Evolutionary conservation across 2,329 filamentous ascomycete genomes (phyloP).

Genomic region (Colletotrichum truncatum): DNA sequence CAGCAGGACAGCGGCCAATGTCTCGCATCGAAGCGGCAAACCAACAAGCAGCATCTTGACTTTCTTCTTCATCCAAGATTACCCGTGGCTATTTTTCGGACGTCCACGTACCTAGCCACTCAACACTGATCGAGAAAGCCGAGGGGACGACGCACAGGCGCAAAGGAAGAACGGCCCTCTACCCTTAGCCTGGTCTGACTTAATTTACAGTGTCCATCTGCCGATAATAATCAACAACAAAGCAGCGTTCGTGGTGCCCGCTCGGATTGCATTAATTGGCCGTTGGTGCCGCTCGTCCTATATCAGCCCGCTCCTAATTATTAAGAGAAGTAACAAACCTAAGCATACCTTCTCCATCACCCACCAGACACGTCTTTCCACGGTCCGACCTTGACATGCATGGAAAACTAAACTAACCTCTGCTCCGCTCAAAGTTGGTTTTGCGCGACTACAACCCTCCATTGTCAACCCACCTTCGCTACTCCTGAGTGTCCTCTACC

Average conservation of each 20-base stretch:
- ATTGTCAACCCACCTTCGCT: not conserved
- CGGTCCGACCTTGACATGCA: not conserved
- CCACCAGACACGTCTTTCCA: not conserved
- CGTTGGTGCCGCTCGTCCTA: not conserved
- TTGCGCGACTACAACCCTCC: constrained; percentile 3
- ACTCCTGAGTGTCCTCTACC: not conserved
- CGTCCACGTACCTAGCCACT: not conserved
- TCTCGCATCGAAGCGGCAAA: not conserved
- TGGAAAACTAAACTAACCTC: not conserved
- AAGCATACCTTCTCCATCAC: not conserved
- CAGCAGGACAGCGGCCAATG: not conserved
- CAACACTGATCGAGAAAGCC: not conserved
- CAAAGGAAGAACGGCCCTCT: not conserved
- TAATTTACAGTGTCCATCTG: not conserved
- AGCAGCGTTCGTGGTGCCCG: constrained; percentile 10
- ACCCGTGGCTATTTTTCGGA: no score
- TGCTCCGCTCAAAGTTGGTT: constrained; percentile 7
- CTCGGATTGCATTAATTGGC: constrained; percentile 17
- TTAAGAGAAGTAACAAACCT: constrained; percentile 6
- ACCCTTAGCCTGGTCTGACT: not conserved
- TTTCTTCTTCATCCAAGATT: no score
- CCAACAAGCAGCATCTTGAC: not conserved
- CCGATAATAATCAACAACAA: constrained; percentile 14
- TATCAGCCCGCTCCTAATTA: not conserved
- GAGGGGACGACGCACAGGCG: constrained; percentile 17